Percentiles rank a stretch among this genome's conserved stretches.
Conservation (phyloP, 2,329 filamentous ascomycete genomes). For the Aspergillus novofumigatus region DNA sequence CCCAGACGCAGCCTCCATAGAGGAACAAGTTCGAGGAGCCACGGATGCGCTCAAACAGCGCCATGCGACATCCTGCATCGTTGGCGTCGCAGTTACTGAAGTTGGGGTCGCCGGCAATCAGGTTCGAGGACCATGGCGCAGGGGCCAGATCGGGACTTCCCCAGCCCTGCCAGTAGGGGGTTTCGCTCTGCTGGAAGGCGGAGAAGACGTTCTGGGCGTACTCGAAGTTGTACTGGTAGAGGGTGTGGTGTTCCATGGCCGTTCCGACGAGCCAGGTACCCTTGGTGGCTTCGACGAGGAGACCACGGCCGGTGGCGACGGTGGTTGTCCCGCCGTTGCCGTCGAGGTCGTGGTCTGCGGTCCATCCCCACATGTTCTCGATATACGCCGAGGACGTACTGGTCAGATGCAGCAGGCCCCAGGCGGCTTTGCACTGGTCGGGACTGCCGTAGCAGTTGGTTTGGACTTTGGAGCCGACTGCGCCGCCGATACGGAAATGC, state of each 20-base stretch:
- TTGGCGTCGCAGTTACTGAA: constrained; percentile 24
- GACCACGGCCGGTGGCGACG: constrained; percentile 38
- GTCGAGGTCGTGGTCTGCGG: constrained; percentile 47
- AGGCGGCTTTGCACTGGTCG: constrained; percentile 45
- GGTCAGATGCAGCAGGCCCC: constrained; percentile 49
- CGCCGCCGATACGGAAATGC: constrained; percentile 45
- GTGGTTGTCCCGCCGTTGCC: constrained; percentile 25
- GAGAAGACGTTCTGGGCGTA: constrained; percentile 40
- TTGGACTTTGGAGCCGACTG: constrained; percentile 37
- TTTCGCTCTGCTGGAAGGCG: constrained; percentile 33
- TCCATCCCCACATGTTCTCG: constrained; percentile 52
- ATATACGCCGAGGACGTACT: constrained; percentile 46
- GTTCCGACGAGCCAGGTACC: constrained; percentile 46
- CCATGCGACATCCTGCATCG: constrained; percentile 36
- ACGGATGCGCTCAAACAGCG: constrained; percentile 26
- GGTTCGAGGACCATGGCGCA: constrained; percentile 22
- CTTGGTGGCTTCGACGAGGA: constrained; percentile 38
- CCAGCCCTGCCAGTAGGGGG: constrained; percentile 31
- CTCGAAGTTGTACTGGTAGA: constrained; percentile 48
- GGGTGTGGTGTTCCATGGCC: constrained; percentile 44
- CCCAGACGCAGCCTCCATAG: constrained; percentile 39
- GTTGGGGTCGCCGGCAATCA: constrained; percentile 21
- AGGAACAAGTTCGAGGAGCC: constrained; percentile 30
- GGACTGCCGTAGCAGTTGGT: constrained; percentile 33
- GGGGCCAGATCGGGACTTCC: constrained; percentile 27